Evolutionary conservation across 2,329 filamentous ascomycete genomes (phyloP).

Genomic region (Alternaria infectoria): DNA sequence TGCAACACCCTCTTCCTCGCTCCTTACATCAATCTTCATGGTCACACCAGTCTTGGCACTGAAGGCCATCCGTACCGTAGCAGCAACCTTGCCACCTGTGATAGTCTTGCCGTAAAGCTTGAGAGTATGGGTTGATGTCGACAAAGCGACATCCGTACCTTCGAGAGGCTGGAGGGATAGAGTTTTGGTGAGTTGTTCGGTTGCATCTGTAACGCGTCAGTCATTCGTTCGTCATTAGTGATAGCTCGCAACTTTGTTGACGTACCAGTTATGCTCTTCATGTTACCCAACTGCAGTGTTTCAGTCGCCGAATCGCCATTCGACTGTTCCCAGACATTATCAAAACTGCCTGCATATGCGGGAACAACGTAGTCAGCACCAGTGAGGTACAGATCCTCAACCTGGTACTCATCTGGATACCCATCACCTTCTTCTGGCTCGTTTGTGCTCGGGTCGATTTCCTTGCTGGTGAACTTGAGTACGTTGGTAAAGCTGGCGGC

Average conservation of each 20-base stretch:
- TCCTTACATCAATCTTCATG: constrained; percentile 90
- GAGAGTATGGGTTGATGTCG: constrained; percentile 87
- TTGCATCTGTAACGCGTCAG: constrained; percentile 71
- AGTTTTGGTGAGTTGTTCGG: constrained; percentile 84
- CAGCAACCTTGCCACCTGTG: constrained; percentile 85
- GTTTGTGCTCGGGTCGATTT: constrained; percentile 92
- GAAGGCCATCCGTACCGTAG: constrained; percentile 89
- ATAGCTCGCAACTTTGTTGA: neutral
- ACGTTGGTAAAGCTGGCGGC: constrained; percentile 86
- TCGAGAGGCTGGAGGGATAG: constrained; percentile 93
- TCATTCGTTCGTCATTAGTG: neutral
- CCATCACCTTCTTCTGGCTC: constrained; percentile 85
- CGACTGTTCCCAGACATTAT: constrained; percentile 92
- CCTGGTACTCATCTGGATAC: constrained; percentile 97
- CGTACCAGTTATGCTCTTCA: constrained; percentile 92
- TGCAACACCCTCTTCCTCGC: constrained; percentile 91
- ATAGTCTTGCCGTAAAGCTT: constrained; percentile 97
- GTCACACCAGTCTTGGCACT: constrained; percentile 92
- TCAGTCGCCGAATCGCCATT: constrained; percentile 90
- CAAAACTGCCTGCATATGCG: constrained; percentile 92
- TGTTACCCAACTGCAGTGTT: constrained; percentile 83
- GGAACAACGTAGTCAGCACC: constrained; percentile 95
- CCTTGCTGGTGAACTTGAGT: constrained; percentile 96
- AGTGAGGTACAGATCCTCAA: constrained; percentile 87
- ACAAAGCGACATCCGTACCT: constrained; percentile 88